These are phyloP conservation scores for Talaromyces rugulosus DNA, from an alignment of 2,329 filamentous ascomycete genomes.

Conservation along the genomic window DNA sequence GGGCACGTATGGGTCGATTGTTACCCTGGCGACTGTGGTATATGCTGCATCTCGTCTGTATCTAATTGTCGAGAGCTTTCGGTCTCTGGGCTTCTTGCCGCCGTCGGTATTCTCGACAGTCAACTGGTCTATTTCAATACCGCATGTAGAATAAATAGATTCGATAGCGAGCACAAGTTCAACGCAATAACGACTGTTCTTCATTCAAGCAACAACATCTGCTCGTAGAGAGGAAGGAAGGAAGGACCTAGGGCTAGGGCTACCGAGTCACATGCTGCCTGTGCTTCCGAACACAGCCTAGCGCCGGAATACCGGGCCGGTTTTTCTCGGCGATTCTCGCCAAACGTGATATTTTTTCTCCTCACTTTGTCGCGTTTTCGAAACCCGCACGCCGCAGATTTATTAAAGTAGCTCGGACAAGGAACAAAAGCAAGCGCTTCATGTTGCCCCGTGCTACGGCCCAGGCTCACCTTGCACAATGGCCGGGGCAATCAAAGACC, in stretches of 20 bases:
- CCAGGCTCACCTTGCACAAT: conserved; percentile 1
- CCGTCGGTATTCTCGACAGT: neutral
- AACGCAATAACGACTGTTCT: neutral
- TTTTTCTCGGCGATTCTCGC: neutral
- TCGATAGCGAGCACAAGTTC: neutral
- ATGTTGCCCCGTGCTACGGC: neutral
- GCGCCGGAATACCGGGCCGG: neutral
- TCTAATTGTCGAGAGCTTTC: neutral
- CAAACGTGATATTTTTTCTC: neutral
- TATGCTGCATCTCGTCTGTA: neutral
- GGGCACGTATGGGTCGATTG: neutral
- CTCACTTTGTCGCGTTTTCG: conserved; percentile 7
- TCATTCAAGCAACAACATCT: neutral
- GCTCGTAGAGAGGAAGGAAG: neutral
- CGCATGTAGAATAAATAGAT: neutral
- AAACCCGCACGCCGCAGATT: conserved; percentile 6
- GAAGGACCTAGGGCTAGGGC: neutral
- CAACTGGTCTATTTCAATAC: neutral
- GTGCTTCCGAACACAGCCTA: neutral
- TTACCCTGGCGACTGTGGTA: neutral
- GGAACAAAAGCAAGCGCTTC: neutral
- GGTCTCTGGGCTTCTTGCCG: neutral
- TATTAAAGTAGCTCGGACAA: neutral
- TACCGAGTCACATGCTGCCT: neutral
- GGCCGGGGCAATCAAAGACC: conserved; percentile 10